Conservation (phyloP, 2,329 filamentous ascomycete species). For the Neonectria magnoliae region DNA sequence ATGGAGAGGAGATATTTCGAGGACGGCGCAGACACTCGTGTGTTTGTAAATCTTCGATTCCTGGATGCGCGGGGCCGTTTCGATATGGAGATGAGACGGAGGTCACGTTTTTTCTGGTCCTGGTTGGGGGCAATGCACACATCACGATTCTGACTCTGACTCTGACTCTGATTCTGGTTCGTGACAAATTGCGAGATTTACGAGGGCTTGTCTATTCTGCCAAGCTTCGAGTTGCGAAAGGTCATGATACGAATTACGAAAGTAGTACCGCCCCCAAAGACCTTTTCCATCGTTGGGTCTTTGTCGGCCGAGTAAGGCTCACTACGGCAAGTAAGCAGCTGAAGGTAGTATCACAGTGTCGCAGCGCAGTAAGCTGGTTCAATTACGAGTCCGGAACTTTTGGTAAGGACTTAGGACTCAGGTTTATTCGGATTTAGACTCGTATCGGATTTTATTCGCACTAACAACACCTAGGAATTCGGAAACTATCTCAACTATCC, state of each 20-base stretch:
- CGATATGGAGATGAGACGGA: not conserved
- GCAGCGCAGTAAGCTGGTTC: not conserved
- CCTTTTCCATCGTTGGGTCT: not conserved
- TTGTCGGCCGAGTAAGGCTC: not conserved
- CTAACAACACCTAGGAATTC: not conserved
- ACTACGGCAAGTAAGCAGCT: not conserved
- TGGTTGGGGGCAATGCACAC: not conserved
- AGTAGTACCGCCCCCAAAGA: not conserved
- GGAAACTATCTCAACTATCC: not conserved
- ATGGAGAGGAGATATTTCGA: conserved; percentile 13
- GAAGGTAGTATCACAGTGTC: not conserved
- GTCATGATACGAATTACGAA: not conserved
- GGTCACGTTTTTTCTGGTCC: no score
- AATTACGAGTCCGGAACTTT: not conserved
- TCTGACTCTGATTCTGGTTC: no score
- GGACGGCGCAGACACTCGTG: conserved; percentile 4
- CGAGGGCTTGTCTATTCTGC: not conserved
- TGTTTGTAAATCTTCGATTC: not conserved
- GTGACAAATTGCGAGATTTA: not conserved
- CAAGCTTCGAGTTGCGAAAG: not conserved
- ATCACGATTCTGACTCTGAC: no score
- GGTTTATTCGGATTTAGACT: not conserved
- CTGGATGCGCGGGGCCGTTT: not conserved
- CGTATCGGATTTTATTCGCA: not conserved
- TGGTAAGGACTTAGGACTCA: no score